Evolutionary conservation across 352 stramenopile species (phyloP).

Genomic region (Pythium phragmiticola): DNA sequence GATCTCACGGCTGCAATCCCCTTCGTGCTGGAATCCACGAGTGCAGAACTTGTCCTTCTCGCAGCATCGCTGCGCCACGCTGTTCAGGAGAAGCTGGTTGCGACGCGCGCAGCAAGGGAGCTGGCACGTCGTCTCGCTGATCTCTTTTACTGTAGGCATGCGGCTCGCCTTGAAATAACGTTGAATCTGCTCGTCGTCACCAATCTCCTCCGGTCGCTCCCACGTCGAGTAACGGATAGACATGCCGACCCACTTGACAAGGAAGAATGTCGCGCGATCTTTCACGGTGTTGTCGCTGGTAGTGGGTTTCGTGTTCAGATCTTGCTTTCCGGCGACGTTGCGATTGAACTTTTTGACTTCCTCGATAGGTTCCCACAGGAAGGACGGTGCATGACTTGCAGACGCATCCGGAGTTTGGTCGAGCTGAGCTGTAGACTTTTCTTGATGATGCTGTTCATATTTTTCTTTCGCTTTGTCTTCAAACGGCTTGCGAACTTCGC

Average conservation of each 20-base stretch:
- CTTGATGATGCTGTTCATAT: slow-evolving; percentile 1
- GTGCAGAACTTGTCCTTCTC: slow-evolving; percentile 85
- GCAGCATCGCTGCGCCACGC: slow-evolving; percentile 53
- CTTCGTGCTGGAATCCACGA: slow-evolving; percentile 66
- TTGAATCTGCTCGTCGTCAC: slow-evolving; percentile 87
- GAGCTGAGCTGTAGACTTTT: neutral
- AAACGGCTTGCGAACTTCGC: slow-evolving; percentile 47
- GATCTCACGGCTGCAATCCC: slow-evolving; percentile 78
- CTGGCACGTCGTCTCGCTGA: slow-evolving; percentile 80
- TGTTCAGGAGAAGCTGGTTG: slow-evolving; percentile 62
- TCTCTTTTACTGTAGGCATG: slow-evolving; percentile 79
- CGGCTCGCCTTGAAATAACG: slow-evolving; percentile 89
- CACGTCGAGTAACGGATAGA: slow-evolving; percentile 87
- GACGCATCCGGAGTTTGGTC: neutral
- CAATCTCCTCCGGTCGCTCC: slow-evolving; percentile 87
- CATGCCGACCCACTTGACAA: slow-evolving; percentile 87
- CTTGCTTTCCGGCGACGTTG: slow-evolving; percentile 31
- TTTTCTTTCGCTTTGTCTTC: slow-evolving; percentile 22
- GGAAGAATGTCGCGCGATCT: slow-evolving; percentile 73
- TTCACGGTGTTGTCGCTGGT: slow-evolving; percentile 21
- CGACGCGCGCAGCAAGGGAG: slow-evolving; percentile 80
- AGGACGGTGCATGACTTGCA: slow-evolving; percentile 34
- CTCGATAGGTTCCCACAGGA: slow-evolving; percentile 46
- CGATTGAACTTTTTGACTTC: slow-evolving; percentile 79
- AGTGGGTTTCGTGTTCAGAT: slow-evolving; percentile 14